A percentile compares a stretch with the other conserved stretches of the same genome.
These are phyloP conservation scores for Apiospora sp. DNA, from an alignment of 2,329 filamentous ascomycete genomes.

Conservation along the genomic window DNA sequence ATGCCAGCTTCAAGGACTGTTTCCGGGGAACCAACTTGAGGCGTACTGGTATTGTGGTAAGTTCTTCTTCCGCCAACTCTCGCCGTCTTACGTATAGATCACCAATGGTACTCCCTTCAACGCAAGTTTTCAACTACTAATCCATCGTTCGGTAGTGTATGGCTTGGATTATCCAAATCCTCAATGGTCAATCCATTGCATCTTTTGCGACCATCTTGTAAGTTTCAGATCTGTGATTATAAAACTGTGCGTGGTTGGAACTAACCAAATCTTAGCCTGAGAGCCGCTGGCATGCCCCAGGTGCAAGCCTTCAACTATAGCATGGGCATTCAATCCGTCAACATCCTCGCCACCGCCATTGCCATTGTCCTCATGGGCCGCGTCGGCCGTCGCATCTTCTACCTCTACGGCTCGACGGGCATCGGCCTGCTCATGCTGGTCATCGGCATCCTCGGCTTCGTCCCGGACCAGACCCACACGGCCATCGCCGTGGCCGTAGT, in stretches of 20 bases:
- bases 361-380: conserved; percentile 59
- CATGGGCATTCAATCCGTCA: conserved; percentile 57
- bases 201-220: conserved; percentile 68
- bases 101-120: background rate
- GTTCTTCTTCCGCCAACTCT: conserved; percentile 57
- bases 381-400: conserved; percentile 60
- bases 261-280: conserved; percentile 45
- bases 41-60: conserved; percentile 64
- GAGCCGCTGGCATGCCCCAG: conserved; percentile 61
- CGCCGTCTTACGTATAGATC: background rate
- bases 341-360: conserved; percentile 61
- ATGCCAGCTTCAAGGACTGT: conserved; percentile 59
- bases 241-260: rapidly evolving
- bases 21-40: conserved; percentile 57
- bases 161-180: conserved; percentile 61
- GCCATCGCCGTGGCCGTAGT: conserved; percentile 58
- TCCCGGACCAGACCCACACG: conserved; percentile 49
- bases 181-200: conserved; percentile 70
- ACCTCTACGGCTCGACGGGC: conserved; percentile 53
- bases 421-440: conserved; percentile 56
- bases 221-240: rapidly evolving
- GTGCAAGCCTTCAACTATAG: conserved; percentile 62
- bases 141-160: conserved; percentile 28
- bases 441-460: conserved; percentile 55
- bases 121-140: background rate